Base-by-base conservation (phyloP, 352 stramenopile species). In the Pythium dissotocum region DNA sequence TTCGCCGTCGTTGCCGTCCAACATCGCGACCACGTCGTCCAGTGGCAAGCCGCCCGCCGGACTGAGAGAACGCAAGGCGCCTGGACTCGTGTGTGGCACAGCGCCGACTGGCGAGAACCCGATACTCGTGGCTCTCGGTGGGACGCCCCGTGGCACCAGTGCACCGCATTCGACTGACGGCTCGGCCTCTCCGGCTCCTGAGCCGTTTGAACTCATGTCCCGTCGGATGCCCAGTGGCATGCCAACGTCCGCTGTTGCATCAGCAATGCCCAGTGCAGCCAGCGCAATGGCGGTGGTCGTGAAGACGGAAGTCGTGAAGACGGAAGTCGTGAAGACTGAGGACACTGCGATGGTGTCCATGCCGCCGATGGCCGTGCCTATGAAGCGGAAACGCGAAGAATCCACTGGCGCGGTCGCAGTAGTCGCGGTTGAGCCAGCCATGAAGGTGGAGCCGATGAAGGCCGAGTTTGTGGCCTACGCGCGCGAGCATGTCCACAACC, bases 401-500 rank as follows among this genome's bases (percentile, higher is more conserved):
- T 52, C 44, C 9, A 52, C 44, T 3, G 44, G 44, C 16, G n/a
- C 44, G 18, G 9, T 28, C 7, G 18, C 44, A 13, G 18, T 5
- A 16, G 7, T 52, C n/a, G 16, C 44, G 13, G 44, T 16, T 7
- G 44, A 76, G 28, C 65, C 12, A 1, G 66, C 61, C 24, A 35
- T 21, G 16, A 69, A 68, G 56, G 61, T 69, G 36, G 51, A 30
- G 28, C 24, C 51, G 2, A 65, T 66, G 26, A 71, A 71, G 52
- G 58, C 49, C 35, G 67, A 58, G 73, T 91, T 88, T 57, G 82
- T 92, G 55, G 85, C 82, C 14, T 93, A 93, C 67, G 80, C 85
- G 13, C 73, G 85, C 35, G 85, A 93, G 67, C 85, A 94, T 49
- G 76, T 94, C 21, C 83, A 94, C 65, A 92, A 75, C 65, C 85